A percentile compares a stretch with the other conserved stretches of the same genome.
phyloP scores from a whole-genome alignment of 371 early-diverging fungal genomes.

The Mucor racemosus region DNA sequence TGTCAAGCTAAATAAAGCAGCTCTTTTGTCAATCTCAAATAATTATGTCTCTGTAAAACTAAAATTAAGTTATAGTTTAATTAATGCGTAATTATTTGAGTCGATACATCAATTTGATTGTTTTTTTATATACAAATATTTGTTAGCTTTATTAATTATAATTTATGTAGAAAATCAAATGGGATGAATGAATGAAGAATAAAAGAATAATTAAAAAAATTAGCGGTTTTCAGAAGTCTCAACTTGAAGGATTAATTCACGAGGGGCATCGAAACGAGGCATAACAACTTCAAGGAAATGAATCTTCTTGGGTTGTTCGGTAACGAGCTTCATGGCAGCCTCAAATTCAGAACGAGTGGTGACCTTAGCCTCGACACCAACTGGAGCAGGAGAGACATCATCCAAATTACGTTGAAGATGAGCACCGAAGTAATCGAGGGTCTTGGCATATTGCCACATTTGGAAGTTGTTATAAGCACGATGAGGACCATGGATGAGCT shows the following conservation, averaged over 20 bases:
- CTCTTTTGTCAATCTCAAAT: too few species aligned
- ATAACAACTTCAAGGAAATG: conserved; percentile 47
- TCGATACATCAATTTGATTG: too few species aligned
- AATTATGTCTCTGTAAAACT: too few species aligned
- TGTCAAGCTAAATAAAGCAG: too few species aligned
- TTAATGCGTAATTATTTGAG: too few species aligned
- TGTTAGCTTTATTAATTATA: neutral
- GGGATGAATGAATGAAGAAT: neutral
- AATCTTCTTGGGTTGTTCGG: conserved; percentile 28
- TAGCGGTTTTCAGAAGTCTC: conserved; percentile 34
- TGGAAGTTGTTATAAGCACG: conserved; percentile 54
- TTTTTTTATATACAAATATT: neutral
- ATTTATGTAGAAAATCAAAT: neutral
- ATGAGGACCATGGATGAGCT: conserved; percentile 51
- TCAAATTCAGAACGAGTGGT: conserved; percentile 39
- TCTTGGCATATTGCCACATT: conserved; percentile 52
- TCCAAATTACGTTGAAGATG: conserved; percentile 30
- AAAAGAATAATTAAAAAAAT: neutral
- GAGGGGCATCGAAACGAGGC: conserved; percentile 44
- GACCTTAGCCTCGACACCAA: conserved; percentile 36
- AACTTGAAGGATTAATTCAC: conserved; percentile 35
- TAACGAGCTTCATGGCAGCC: conserved; percentile 31
- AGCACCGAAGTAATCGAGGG: conserved; percentile 48
- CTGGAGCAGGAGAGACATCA: neutral
- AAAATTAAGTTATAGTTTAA: too few species aligned